Conservation (phyloP, 345 rosid genomes). For the Citrus trifoliata region DNA sequence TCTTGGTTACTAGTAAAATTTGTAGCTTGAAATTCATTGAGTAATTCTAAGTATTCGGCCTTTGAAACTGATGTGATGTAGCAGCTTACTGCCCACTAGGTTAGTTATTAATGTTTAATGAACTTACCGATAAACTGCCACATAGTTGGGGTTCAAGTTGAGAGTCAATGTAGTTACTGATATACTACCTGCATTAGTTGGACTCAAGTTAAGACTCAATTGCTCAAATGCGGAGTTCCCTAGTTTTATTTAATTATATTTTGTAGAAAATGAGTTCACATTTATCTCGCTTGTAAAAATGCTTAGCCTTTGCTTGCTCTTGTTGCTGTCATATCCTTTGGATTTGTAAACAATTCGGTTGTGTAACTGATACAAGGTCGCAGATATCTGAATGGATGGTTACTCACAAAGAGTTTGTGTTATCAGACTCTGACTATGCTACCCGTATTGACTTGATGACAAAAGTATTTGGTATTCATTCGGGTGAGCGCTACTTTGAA, state of each 20-base stretch:
- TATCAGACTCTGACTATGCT: conserved; percentile 70
- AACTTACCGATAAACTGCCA: too few relatives aligned
- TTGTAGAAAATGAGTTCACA: neutral
- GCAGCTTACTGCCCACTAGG: too few relatives aligned
- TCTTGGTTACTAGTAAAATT: neutral
- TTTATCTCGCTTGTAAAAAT: neutral
- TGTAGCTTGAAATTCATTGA: neutral
- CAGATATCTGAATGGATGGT: conserved; percentile 93
- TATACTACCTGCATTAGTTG: too few relatives aligned
- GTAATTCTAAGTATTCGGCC: too few relatives aligned
- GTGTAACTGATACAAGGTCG: conserved; percentile 19
- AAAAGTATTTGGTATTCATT: conserved; percentile 83
- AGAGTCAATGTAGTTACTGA: too few relatives aligned
- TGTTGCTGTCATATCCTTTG: neutral
- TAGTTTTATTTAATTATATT: too few relatives aligned
- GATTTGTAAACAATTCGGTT: conserved; percentile 6
- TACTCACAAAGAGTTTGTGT: conserved; percentile 44
- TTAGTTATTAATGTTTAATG: too few relatives aligned
- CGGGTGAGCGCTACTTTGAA: conserved; percentile 89
- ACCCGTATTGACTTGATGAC: conserved; percentile 72
- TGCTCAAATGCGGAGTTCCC: too few relatives aligned
- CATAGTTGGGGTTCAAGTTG: too few relatives aligned
- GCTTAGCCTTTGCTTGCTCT: neutral
- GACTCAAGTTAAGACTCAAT: too few relatives aligned
- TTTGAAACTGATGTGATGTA: too few relatives aligned